Conservation (phyloP, 306 rosid genomes). For the Sphenostylis stenocarpa region DNA sequence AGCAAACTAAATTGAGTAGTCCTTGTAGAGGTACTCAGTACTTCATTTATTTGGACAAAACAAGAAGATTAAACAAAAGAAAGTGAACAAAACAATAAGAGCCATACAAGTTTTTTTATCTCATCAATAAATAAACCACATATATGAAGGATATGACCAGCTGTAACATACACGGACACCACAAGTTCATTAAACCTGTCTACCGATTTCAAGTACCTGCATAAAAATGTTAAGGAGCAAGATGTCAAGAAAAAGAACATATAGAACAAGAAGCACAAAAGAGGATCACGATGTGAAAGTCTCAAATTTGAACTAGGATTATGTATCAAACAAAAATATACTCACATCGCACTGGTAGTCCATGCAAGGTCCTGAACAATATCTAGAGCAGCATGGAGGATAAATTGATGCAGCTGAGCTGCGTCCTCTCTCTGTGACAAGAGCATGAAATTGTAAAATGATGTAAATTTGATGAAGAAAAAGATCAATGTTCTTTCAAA, state of each 20-base stretch:
- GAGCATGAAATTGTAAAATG: conserved; percentile 21
- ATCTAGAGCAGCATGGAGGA: conserved; percentile 91
- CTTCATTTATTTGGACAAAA: conserved; percentile 8
- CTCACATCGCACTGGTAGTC: conserved; percentile 98
- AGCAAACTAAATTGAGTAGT: not conserved
- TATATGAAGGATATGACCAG: conserved; percentile 90
- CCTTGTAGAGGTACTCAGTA: conserved; percentile 3
- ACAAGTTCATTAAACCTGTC: conserved; percentile 90
- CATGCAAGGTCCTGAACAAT: conserved; percentile 98
- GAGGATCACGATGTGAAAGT: not conserved
- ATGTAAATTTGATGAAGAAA: not conserved
- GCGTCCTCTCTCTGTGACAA: conserved; percentile 88
- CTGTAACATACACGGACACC: conserved; percentile 94
- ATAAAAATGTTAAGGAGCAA: conserved; percentile 30
- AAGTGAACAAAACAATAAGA: not conserved
- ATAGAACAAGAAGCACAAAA: conserved; percentile 2
- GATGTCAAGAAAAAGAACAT: conserved; percentile 10
- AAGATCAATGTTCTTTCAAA: not conserved
- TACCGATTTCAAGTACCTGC: conserved; percentile 92
- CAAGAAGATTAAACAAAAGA: not conserved
- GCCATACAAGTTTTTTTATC: not conserved
- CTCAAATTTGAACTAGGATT: not conserved
- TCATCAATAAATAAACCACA: conserved; percentile 6
- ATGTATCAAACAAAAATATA: not conserved
- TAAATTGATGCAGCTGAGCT: conserved; percentile 95